These are phyloP conservation scores for Flaveria ramosissima DNA, from an alignment of 129 eudicot species.

Conservation along the genomic window DNA sequence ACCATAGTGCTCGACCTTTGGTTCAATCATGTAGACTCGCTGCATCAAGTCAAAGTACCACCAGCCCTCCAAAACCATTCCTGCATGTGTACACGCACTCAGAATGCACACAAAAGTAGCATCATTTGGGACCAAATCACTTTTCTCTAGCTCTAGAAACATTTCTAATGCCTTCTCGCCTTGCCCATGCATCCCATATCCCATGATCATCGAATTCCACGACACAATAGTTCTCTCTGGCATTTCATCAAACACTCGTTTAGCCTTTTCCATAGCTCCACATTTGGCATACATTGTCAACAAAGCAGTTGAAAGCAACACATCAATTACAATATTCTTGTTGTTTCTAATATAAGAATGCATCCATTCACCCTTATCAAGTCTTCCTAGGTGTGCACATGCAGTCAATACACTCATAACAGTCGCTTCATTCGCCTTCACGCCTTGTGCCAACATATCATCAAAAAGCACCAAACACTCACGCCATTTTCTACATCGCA, in stretches of 20 bases:
- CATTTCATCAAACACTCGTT: slow-evolving; percentile 58
- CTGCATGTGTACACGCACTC: slow-evolving; percentile 65
- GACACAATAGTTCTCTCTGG: slow-evolving; percentile 59
- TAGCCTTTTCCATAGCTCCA: slow-evolving; percentile 63
- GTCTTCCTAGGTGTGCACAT: slow-evolving; percentile 59
- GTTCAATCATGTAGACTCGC: slow-evolving; percentile 62
- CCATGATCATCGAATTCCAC: slow-evolving; percentile 81
- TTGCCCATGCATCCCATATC: slow-evolving; percentile 64
- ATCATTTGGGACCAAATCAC: slow-evolving; percentile 56
- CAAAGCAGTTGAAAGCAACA: slow-evolving; percentile 60
- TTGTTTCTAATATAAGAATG: slow-evolving; percentile 49
- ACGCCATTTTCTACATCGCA: slow-evolving; percentile 37
- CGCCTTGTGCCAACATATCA: slow-evolving; percentile 46
- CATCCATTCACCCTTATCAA: slow-evolving; percentile 53
- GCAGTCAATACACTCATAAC: slow-evolving; percentile 61
- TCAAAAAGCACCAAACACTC: slow-evolving; percentile 59
- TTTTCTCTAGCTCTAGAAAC: slow-evolving; percentile 52
- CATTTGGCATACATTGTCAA: slow-evolving; percentile 77
- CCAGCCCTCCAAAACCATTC: slow-evolving; percentile 78
- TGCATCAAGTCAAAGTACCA: slow-evolving; percentile 68
- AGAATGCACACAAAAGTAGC: slow-evolving; percentile 66
- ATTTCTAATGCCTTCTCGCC: slow-evolving; percentile 67
- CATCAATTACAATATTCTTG: slow-evolving; percentile 42
- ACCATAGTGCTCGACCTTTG: slow-evolving; percentile 70
- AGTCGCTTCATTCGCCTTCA: slow-evolving; percentile 56